These are phyloP conservation scores for Boletus patriciae DNA, from an alignment of 768 basidiomycete species.

Conservation along the genomic window DNA sequence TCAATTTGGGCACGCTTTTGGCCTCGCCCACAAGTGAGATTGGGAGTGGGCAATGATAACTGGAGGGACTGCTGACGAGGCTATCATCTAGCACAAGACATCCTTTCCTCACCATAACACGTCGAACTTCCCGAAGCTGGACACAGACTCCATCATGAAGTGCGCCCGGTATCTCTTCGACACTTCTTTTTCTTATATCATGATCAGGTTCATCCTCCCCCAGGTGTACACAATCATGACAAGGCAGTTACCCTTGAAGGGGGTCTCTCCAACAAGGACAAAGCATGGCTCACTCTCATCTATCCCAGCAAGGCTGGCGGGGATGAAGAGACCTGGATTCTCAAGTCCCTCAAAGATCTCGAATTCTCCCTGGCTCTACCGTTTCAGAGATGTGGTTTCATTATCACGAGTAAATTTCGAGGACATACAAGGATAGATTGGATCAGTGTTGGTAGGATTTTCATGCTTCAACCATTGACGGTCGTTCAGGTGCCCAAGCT, in stretches of 20 bases:
- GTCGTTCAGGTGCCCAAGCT: neutral
- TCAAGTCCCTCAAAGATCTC: neutral
- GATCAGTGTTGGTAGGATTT: neutral
- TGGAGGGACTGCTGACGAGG: too few relatives aligned
- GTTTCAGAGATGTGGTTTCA: neutral
- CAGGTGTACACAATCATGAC: rapidly evolving
- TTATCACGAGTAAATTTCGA: neutral
- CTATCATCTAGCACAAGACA: neutral
- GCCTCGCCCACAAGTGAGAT: neutral
- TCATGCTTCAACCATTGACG: neutral
- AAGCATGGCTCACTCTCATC: neutral
- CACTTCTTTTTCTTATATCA: neutral
- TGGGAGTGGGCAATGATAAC: neutral
- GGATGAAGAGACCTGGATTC: neutral
- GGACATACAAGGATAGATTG: neutral
- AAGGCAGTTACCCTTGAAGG: neutral
- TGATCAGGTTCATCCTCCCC: neutral
- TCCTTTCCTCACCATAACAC: neutral
- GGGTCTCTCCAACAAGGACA: neutral
- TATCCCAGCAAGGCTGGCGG: neutral
- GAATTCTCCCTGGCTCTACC: neutral
- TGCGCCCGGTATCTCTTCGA: neutral
- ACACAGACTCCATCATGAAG: neutral
- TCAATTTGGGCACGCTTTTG: neutral
- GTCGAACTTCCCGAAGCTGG: neutral